These are phyloP conservation scores for Penicillium soppii DNA, from an alignment of 495 filamentous ascomycete species.

Conservation along the genomic window DNA sequence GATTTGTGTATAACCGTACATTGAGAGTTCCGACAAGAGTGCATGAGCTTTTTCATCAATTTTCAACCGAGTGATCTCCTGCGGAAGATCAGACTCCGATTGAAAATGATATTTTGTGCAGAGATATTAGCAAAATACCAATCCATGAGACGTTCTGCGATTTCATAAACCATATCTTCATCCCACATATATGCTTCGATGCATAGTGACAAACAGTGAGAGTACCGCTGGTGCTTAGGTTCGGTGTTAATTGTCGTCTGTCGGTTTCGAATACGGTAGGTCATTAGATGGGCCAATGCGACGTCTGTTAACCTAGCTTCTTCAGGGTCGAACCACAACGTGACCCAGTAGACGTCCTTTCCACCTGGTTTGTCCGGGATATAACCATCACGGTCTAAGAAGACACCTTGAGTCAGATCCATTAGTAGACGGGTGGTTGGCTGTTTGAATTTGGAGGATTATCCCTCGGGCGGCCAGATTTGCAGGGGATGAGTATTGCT, in stretches of 20 bases:
- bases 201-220: neutral
- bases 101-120: neutral
- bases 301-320: neutral
- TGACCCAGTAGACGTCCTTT: neutral
- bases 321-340: neutral
- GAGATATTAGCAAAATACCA: neutral
- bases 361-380: neutral
- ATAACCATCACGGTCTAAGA: neutral
- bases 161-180: neutral
- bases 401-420: neutral
- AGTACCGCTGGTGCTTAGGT: neutral
- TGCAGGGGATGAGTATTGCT: no score
- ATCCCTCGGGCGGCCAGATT: no score
- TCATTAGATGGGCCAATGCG: neutral
- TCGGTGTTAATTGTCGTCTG: neutral
- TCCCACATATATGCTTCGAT: neutral
- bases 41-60: neutral
- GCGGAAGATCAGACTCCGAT: neutral
- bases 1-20: no score
- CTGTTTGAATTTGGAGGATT: no score
- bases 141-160: neutral
- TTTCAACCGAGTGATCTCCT: neutral
- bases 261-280: neutral
- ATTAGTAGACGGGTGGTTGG: no score
- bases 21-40: no score